Base-by-base conservation (phyloP, 2,329 filamentous ascomycete genomes). In the Fusarium papillatum region DNA sequence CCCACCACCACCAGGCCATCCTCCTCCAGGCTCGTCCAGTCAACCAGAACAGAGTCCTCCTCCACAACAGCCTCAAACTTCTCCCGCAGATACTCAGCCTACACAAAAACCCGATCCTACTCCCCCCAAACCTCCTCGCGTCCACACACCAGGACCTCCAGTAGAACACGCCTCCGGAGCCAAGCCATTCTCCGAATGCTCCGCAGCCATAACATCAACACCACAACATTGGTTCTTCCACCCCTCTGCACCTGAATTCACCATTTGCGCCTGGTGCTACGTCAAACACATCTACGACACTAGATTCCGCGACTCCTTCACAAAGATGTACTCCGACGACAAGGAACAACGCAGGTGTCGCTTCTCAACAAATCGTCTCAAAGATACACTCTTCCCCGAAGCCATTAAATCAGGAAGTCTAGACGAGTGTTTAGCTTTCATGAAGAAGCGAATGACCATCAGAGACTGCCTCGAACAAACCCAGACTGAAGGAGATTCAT, bases 211-310 rank as follows among this genome's bases (percentile, higher is more conserved):
- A 2, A 70, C 81, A 24, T 72, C 80, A 0, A 82, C 82, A 19
- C 55, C 79, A 0, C 81, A 84, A 8, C 80, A 83, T 16, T 87
- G 85, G 85, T 84, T 85, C 73, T 77, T 76, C 5, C 83, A 87
- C 46, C 69, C 80, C 0, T 66, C 72, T 1, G 81, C 80, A 1
- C 82, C 84, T 0, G 74, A 80, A 1, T 84, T 81, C 24, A 55
- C 76, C 4, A 78, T 86, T 61, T 87, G 85, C 70, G 81, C 83
- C 3, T 73, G 80, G 4, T 87, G 85, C 74, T 86, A 85, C 64
- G 79, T 82, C 9, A 81, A 85, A 64, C 66, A 83, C 34, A 83
- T 86, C n/a, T 80, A 79, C 68, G 64, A 78, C 7, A 82, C 82
- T 0, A 66, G 36, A 1, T 82, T 84, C 66, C 55, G 78, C 8